Evolutionary conservation across 208 protist species (phyloP).

Genomic region (Herpetomonas samuelpessoai): DNA sequence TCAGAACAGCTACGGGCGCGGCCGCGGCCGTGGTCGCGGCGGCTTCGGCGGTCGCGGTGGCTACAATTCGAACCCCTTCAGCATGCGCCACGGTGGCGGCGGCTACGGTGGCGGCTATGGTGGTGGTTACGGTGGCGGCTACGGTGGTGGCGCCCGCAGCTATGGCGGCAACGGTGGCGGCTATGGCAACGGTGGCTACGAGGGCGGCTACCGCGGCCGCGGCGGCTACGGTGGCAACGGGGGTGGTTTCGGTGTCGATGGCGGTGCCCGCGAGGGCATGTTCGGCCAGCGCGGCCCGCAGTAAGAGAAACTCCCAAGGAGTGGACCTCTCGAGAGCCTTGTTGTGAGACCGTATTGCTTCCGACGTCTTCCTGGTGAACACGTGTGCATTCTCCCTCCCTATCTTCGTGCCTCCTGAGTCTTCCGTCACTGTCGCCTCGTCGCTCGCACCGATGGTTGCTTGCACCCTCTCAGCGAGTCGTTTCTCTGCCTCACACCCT

Average conservation of each 20-base stretch:
- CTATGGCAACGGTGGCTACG: conserved; percentile 12
- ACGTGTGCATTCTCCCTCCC: too few relatives aligned
- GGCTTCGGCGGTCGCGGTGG: conserved; percentile 27
- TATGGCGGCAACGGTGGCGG: conserved; percentile 12
- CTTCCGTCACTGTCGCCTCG: too few relatives aligned
- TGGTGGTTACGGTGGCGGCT: conserved; percentile 15
- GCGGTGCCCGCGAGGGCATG: conserved; percentile 32
- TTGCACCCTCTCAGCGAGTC: too few relatives aligned
- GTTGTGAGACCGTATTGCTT: too few relatives aligned
- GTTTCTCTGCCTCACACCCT: too few relatives aligned
- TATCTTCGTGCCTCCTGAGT: too few relatives aligned
- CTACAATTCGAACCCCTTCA: conserved; percentile 15
- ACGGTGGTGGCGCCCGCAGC: conserved; percentile 18
- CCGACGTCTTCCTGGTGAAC: too few relatives aligned
- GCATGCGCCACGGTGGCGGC: conserved; percentile 18
- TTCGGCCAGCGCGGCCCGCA: conserved; percentile 44
- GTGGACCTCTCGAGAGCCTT: neutral
- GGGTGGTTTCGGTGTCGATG: conserved; percentile 21
- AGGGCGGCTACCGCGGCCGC: conserved; percentile 20
- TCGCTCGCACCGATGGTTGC: too few relatives aligned
- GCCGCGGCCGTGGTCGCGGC: conserved; percentile 46
- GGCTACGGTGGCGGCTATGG: conserved; percentile 19
- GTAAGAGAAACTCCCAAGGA: conserved; percentile 2
- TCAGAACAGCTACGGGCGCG: conserved; percentile 38
- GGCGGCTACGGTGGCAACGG: conserved; percentile 24